Conservation (phyloP, 2,329 filamentous ascomycete genomes). For the Scorias spongiosa region DNA sequence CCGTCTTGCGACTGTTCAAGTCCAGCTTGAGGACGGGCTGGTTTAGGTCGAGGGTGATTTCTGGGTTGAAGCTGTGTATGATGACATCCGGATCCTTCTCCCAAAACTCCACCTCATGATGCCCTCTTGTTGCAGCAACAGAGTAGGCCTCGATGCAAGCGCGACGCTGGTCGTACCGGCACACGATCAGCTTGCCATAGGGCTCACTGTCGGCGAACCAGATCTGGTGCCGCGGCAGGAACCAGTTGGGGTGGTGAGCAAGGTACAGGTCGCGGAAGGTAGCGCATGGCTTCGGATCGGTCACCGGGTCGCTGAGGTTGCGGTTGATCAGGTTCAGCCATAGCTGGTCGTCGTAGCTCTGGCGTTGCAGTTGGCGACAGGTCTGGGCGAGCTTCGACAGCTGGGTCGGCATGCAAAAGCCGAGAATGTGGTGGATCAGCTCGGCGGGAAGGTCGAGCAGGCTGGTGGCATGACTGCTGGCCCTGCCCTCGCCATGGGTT, state of each 20-base stretch:
- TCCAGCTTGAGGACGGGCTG: slow-evolving; percentile 44
- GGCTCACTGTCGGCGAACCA: slow-evolving; percentile 71
- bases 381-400: slow-evolving; percentile 45
- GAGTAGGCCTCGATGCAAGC: slow-evolving; percentile 71
- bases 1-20: slow-evolving; percentile 10
- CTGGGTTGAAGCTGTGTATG: slow-evolving; percentile 58
- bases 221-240: slow-evolving; percentile 61
- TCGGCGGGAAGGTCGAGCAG: slow-evolving; percentile 55
- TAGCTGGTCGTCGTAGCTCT: slow-evolving; percentile 49
- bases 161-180: slow-evolving; percentile 57
- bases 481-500: not conserved
- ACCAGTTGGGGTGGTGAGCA: slow-evolving; percentile 70
- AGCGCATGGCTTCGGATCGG: slow-evolving; percentile 39
- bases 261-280: slow-evolving; percentile 59
- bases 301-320: slow-evolving; percentile 46
- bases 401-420: slow-evolving; percentile 48
- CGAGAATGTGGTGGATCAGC: slow-evolving; percentile 56
- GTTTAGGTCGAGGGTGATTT: slow-evolving; percentile 56
- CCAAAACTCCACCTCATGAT: slow-evolving; percentile 47
- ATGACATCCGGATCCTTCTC: slow-evolving; percentile 47
- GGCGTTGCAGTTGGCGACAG: slow-evolving; percentile 43
- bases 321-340: slow-evolving; percentile 59
- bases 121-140: slow-evolving; percentile 49
- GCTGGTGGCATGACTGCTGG: not conserved
- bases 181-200: slow-evolving; percentile 58